Evolutionary conservation across 148 eudicot genomes (phyloP).

Genomic region (Fagopyrum esculentum): DNA sequence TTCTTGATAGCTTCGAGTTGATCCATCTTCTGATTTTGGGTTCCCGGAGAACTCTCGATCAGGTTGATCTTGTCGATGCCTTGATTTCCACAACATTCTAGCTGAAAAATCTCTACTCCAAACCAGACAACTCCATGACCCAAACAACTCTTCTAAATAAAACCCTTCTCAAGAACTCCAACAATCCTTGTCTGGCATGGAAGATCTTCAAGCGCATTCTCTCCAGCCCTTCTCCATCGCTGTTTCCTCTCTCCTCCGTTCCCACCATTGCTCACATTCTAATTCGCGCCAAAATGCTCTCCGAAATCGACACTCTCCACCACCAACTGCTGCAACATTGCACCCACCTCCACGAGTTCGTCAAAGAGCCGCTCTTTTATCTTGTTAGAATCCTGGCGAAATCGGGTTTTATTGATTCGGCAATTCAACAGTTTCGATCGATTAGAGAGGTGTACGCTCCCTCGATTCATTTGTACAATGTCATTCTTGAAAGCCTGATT

Average conservation of each 20-base stretch:
- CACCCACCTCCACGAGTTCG: slow-evolving; percentile 2
- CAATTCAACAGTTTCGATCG: slow-evolving; percentile 55
- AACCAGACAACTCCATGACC: slow-evolving; percentile 13
- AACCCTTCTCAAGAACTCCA: slow-evolving; percentile 45
- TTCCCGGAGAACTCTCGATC: too few species aligned
- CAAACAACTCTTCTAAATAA: slow-evolving; percentile 25
- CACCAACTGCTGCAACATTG: slow-evolving; percentile 36
- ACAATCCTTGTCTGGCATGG: slow-evolving; percentile 75
- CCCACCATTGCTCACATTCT: slow-evolving; percentile 46
- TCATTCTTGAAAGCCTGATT: slow-evolving; percentile 43
- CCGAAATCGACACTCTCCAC: slow-evolving; percentile 45
- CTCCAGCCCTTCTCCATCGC: slow-evolving; percentile 23
- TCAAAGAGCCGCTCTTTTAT: slow-evolving; percentile 17
- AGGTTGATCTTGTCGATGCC: too few species aligned
- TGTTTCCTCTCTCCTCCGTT: slow-evolving; percentile 26
- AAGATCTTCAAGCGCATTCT: slow-evolving; percentile 64
- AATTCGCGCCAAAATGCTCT: slow-evolving; percentile 55
- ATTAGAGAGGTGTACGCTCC: slow-evolving; percentile 45
- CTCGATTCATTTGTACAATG: slow-evolving; percentile 42
- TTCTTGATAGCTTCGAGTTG: too few species aligned
- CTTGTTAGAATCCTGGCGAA: slow-evolving; percentile 40
- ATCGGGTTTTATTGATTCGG: slow-evolving; percentile 37
- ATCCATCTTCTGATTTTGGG: too few species aligned
- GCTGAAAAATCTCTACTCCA: too few species aligned
- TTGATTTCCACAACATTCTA: too few species aligned